Conservation (phyloP, 1,139 yeast species). For the Protomyces inundatus region DNA sequence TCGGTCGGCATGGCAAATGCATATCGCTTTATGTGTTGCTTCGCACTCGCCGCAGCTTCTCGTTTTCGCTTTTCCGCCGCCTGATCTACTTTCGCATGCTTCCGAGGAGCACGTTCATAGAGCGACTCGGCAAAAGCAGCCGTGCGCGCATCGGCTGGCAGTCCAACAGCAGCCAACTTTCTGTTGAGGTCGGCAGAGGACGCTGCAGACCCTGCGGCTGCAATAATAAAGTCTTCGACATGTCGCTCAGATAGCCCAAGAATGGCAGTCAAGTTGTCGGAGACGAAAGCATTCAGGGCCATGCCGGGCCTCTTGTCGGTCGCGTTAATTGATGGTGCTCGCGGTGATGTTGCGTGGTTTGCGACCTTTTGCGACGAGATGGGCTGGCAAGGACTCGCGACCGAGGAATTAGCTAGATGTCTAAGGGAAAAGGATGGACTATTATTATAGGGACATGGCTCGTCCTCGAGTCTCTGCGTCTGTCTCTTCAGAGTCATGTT, state of each 20-base stretch:
- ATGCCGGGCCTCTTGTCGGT: background rate
- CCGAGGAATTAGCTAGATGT: background rate
- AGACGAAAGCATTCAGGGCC: constrained; percentile 21
- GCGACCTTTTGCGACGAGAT: background rate
- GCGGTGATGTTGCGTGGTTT: background rate
- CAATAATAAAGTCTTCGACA: constrained; percentile 27
- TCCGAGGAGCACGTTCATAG: constrained; percentile 33
- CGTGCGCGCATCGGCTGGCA: constrained; percentile 34
- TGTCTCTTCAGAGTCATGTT: background rate
- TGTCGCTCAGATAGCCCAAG: constrained; percentile 28
- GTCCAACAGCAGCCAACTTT: constrained; percentile 36
- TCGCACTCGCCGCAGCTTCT: constrained; percentile 10
- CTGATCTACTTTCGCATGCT: constrained; percentile 14
- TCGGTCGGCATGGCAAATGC: constrained; percentile 29
- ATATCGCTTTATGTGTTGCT: constrained; percentile 21
- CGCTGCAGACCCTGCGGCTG: constrained; percentile 20
- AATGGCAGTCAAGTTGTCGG: constrained; percentile 20
- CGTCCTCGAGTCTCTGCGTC: background rate
- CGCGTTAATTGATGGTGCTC: background rate
- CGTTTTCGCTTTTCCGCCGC: constrained; percentile 17
- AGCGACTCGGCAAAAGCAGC: constrained; percentile 35
- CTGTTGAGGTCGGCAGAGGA: constrained; percentile 30
- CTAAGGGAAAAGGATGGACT: background rate
- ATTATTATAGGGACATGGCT: constrained; percentile 11
- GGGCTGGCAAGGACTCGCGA: background rate